phyloP scores from a whole-genome alignment of 768 basidiomycete genomes.

The Russula sp. region DNA sequence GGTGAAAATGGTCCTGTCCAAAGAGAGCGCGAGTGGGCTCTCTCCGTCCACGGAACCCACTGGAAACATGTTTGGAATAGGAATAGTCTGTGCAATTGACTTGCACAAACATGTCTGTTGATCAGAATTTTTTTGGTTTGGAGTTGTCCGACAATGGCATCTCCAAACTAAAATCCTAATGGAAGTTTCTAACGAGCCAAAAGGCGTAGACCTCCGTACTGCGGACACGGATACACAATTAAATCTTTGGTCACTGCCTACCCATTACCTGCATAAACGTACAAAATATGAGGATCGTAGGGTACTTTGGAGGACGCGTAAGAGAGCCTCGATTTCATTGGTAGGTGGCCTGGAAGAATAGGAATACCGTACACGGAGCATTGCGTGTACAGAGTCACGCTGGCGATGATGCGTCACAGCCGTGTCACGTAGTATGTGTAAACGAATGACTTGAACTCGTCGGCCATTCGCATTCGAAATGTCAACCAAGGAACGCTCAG shows the following conservation, averaged over 20 bases:
- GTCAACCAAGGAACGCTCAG: slow-evolving; percentile 35
- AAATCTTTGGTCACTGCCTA: neutral
- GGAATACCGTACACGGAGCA: too few species aligned
- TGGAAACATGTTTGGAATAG: slow-evolving; percentile 15
- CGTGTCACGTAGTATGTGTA: neutral
- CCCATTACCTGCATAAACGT: neutral
- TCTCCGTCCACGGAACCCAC: slow-evolving; percentile 3
- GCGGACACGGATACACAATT: neutral
- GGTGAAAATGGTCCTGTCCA: neutral
- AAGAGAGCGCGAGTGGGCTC: slow-evolving; percentile 15
- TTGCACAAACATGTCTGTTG: slow-evolving; percentile 6
- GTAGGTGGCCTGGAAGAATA: too few species aligned
- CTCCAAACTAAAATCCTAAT: neutral
- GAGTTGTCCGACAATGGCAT: neutral
- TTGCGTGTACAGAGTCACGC: too few species aligned
- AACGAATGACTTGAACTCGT: neutral
- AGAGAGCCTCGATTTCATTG: neutral
- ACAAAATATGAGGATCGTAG: neutral
- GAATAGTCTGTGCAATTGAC: slow-evolving; percentile 13
- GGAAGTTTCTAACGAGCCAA: neutral
- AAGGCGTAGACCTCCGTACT: neutral
- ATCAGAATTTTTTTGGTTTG: neutral
- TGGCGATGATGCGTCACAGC: neutral
- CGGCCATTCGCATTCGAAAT: slow-evolving; percentile 21
- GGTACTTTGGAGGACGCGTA: neutral